Evolutionary conservation across 176 grass and related monocot species (phyloP).

Genomic region (Chrysopogon serrulatus): DNA sequence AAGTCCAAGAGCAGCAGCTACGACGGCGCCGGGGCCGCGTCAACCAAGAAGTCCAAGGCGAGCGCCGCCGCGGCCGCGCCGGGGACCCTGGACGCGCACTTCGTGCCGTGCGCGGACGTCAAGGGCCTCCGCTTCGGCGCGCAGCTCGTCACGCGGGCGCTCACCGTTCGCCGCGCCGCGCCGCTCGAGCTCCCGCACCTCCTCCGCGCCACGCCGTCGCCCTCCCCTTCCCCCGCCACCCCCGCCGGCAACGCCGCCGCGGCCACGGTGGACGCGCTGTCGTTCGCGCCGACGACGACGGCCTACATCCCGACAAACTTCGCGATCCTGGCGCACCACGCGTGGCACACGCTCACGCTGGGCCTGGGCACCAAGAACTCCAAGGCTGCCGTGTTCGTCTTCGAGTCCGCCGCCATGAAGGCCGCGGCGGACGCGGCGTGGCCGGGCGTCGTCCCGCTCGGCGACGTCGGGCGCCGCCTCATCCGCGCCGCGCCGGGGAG

Average conservation of each 20-base stretch:
- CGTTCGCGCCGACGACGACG: slow-evolving; percentile 79
- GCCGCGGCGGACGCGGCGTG: slow-evolving; percentile 59
- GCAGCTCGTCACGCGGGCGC: slow-evolving; percentile 78
- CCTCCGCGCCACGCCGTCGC: slow-evolving; percentile 47
- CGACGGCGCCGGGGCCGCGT: neutral
- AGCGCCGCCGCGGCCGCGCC: neutral
- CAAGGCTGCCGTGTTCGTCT: slow-evolving; percentile 85
- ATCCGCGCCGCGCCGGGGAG: slow-evolving; percentile 43
- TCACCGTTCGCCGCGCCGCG: slow-evolving; percentile 75
- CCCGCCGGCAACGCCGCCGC: neutral
- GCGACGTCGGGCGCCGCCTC: slow-evolving; percentile 74
- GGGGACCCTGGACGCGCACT: slow-evolving; percentile 52
- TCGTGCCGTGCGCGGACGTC: slow-evolving; percentile 69
- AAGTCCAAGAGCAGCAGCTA: neutral
- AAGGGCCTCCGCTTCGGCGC: slow-evolving; percentile 85
- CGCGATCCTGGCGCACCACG: slow-evolving; percentile 94
- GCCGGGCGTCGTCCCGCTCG: slow-evolving; percentile 74
- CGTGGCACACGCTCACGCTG: slow-evolving; percentile 91
- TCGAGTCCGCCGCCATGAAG: slow-evolving; percentile 81
- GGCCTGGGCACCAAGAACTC: slow-evolving; percentile 91
- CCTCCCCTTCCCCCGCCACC: neutral
- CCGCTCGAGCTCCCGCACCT: slow-evolving; percentile 89
- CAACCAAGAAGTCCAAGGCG: slow-evolving; percentile 28
- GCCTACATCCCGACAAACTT: slow-evolving; percentile 89
- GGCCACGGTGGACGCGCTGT: slow-evolving; percentile 13